Evolutionary conservation across 768 basidiomycete species (phyloP), one percentile per base, ranked within the genome.

Genomic region (Panus rudis): DNA sequence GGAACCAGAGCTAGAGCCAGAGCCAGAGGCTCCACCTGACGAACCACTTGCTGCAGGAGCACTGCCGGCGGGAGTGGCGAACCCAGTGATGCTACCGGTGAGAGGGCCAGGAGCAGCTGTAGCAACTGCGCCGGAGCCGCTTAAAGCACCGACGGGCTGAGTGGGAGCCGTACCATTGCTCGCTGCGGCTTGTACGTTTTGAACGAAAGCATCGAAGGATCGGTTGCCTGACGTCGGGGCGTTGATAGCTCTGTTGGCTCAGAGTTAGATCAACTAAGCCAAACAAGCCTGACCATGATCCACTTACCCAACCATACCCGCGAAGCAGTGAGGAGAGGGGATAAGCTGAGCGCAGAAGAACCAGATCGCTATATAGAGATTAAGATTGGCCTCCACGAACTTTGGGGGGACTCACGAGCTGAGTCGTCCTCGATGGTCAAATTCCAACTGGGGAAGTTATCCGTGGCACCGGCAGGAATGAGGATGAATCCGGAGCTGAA

Each of bases 401-500:
- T 4, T 13, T 10, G 16, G 28, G 26, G 23, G 10, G 6, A 59
- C 72, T 50, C 43, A 76, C 76, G 76, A 44, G 58, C 62, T 4
- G 59, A 41, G 46, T 62, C 68, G 48, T 78, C 54, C 0, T 72
- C 72, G 46, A 80, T 66, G 4, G 76, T 78, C 37, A 78, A 43
- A 47, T 75, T 73, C 63, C 66, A 80, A 35, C 59, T 55, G 0
- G 73, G 72, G 16, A 59, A 41, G 0, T 49, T 30, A n/a, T 46
- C 47, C 5, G 59, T 54, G 11, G 56, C 52, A 31, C 41, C 46
- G 11, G 37, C 16, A 22, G 70, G 65, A 27, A 76, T 58, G 39
- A 51, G 59, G 33, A 78, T 62, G 63, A 63, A 75, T 21, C 76
- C 76, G 16, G 78, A 78, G 60, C 76, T 73, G 42, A 77, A 77